A percentile compares a stretch with the other conserved stretches of the same genome.
phyloP scores from a whole-genome alignment of 768 basidiomycete genomes.

The Mycena chlorophos region DNA sequence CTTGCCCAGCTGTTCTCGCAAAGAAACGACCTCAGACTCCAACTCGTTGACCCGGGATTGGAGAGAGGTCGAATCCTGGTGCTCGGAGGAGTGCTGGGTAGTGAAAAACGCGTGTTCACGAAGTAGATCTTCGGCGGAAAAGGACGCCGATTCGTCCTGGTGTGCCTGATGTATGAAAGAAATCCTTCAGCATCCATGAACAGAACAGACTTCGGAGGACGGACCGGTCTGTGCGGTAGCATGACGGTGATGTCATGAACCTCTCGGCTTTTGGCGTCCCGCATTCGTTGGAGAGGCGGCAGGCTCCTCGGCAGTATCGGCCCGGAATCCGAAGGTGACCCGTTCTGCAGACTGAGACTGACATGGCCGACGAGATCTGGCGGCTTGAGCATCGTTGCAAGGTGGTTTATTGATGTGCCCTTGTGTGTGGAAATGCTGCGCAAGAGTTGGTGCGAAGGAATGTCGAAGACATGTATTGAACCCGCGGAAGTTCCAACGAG shows the following conservation, averaged over 20 bases:
- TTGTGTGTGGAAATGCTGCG: constrained; percentile 77
- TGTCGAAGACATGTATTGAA: constrained; percentile 77
- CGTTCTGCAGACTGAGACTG: constrained; percentile 48
- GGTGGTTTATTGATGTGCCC: constrained; percentile 65
- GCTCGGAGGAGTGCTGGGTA: constrained; percentile 34
- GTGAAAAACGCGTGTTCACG: constrained; percentile 70
- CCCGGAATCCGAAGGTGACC: constrained; percentile 47
- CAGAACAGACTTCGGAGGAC: constrained; percentile 2
- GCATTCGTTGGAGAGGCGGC: constrained; percentile 70
- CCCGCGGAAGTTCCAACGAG: constrained; percentile 80
- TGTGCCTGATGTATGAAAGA: constrained; percentile 22
- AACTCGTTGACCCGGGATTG: constrained; percentile 65
- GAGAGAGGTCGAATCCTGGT: constrained; percentile 39
- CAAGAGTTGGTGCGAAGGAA: constrained; percentile 87
- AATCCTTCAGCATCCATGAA: not conserved
- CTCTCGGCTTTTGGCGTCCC: constrained; percentile 65
- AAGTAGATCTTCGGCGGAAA: constrained; percentile 56
- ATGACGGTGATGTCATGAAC: constrained; percentile 70
- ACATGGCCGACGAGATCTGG: constrained; percentile 84
- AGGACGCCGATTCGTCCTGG: constrained; percentile 38
- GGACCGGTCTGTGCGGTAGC: constrained; percentile 51
- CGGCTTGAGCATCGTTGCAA: constrained; percentile 82
- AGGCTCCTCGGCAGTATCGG: constrained; percentile 66
- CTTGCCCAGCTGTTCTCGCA: constrained; percentile 72
- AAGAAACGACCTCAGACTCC: constrained; percentile 64